These are phyloP conservation scores for Stagonosporopsis chrysanthemi DNA, from an alignment of 2,329 filamentous ascomycete species.

Conservation along the genomic window DNA sequence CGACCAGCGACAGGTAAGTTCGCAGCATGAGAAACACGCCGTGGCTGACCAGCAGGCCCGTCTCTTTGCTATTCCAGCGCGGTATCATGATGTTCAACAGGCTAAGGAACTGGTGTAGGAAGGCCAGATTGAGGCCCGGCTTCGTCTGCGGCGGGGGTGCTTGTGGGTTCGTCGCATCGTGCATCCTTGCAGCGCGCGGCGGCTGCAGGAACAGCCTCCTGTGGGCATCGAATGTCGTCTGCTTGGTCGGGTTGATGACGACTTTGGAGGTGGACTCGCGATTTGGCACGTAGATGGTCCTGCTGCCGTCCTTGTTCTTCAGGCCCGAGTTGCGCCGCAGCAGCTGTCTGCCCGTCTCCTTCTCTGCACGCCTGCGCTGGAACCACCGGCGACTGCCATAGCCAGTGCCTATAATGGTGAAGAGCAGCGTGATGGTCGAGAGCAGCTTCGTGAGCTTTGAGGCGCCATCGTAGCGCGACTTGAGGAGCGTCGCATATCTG, in stretches of 20 bases:
- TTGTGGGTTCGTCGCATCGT: constrained; percentile 66
- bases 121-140: constrained; percentile 92
- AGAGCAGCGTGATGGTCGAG: constrained; percentile 75
- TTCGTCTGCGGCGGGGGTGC: constrained; percentile 91
- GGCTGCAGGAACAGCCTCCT: constrained; percentile 91
- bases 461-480: constrained; percentile 64
- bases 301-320: constrained; percentile 90
- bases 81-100: constrained; percentile 98
- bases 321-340: constrained; percentile 91
- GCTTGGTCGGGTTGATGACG: constrained; percentile 87
- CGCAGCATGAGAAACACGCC: constrained; percentile 87
- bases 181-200: constrained; percentile 79
- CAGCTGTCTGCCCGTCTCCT: constrained; percentile 81
- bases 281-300: constrained; percentile 95
- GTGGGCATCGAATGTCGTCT: constrained; percentile 95
- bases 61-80: constrained; percentile 93
- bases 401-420: constrained; percentile 79
- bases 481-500: constrained; percentile 59
- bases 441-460: constrained; percentile 76
- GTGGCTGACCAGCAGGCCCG: constrained; percentile 86
- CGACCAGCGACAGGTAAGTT: constrained; percentile 92
- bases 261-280: constrained; percentile 89
- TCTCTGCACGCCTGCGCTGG: constrained; percentile 75
- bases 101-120: constrained; percentile 95
- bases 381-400: constrained; percentile 84